Percentiles rank a stretch among this genome's conserved stretches.
Evolutionary conservation across 192 early-diverging fungal species (phyloP).

Genomic region (Glomus cerebriforme): DNA sequence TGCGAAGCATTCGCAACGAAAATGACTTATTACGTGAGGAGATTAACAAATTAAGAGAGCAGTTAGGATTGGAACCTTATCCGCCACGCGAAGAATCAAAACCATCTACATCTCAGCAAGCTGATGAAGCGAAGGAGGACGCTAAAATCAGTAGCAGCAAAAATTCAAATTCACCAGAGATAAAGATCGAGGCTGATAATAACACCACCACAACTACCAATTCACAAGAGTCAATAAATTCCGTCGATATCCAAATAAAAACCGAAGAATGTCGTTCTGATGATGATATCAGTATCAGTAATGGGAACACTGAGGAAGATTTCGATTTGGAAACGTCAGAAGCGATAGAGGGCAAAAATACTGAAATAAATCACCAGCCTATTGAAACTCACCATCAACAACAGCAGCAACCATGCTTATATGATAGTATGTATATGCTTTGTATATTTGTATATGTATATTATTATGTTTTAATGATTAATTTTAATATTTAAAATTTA

Average conservation of each 20-base stretch:
- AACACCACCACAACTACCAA: slow-evolving; percentile 7
- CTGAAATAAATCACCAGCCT: not conserved
- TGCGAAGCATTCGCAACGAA: slow-evolving; percentile 46
- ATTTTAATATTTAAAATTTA: not conserved
- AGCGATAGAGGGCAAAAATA: not conserved
- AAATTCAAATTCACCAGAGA: slow-evolving; percentile 16
- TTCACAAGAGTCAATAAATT: slow-evolving; percentile 1
- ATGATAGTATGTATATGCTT: slow-evolving; percentile 17
- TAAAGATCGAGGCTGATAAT: slow-evolving; percentile 22
- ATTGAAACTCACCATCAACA: not conserved
- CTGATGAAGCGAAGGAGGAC: slow-evolving; percentile 23
- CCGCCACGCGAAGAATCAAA: slow-evolving; percentile 22
- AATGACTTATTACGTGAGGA: slow-evolving; percentile 61
- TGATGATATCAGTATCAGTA: slow-evolving; percentile 23
- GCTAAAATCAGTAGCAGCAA: not conserved
- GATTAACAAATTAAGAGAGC: slow-evolving; percentile 59
- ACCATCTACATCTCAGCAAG: not conserved
- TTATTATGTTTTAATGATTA: not conserved
- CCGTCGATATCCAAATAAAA: not conserved
- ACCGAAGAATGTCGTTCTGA: slow-evolving; percentile 24
- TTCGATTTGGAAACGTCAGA: slow-evolving; percentile 22
- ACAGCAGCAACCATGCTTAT: slow-evolving; percentile 11
- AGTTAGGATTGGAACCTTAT: slow-evolving; percentile 58
- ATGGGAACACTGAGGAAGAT: slow-evolving; percentile 22
- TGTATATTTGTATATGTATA: not conserved